A percentile compares a stretch with the other conserved stretches of the same genome.
Conservation (phyloP, 2,329 filamentous ascomycete species). For the Fusarium concolor region DNA sequence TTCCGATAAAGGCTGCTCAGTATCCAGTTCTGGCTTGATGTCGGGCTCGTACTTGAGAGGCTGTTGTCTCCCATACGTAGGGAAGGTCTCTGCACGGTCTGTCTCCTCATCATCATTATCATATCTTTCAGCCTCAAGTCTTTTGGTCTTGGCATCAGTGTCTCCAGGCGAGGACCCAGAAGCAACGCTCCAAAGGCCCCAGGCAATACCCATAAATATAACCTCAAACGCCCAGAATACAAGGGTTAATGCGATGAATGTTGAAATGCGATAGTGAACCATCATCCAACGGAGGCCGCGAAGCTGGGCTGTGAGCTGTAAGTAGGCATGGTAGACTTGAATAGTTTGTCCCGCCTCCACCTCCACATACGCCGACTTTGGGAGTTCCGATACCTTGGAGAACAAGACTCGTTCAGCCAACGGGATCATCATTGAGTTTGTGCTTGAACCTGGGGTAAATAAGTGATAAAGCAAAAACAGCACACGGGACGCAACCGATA, state of each 20-base stretch:
- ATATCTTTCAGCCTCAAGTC: conserved; percentile 32
- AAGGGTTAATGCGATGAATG: conserved; percentile 74
- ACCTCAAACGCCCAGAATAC: conserved; percentile 84
- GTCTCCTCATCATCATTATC: conserved; percentile 50
- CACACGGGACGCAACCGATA: conserved; percentile 70
- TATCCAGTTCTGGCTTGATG: conserved; percentile 52
- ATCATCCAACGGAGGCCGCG: conserved; percentile 84
- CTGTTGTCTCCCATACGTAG: conserved; percentile 56
- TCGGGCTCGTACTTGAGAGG: conserved; percentile 56
- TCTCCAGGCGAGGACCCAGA: conserved; percentile 31
- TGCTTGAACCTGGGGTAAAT: conserved; percentile 72
- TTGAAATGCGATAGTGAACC: conserved; percentile 81
- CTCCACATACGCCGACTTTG: conserved; percentile 67
- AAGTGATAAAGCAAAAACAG: conserved; percentile 77
- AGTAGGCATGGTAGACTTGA: conserved; percentile 78
- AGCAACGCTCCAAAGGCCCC: conserved; percentile 65
- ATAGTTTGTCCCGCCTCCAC: conserved; percentile 75
- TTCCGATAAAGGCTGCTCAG: conserved; percentile 50
- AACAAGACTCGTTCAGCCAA: conserved; percentile 83
- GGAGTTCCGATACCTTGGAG: conserved; percentile 53
- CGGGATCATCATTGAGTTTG: conserved; percentile 70
- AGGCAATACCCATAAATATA: conserved; percentile 72
- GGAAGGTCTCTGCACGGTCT: conserved; percentile 59
- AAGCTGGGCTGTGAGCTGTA: conserved; percentile 80
- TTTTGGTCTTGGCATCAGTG: conserved; percentile 11